Evolutionary conservation across 495 filamentous ascomycete species (phyloP).

Genomic region (Trichoderma virens): DNA sequence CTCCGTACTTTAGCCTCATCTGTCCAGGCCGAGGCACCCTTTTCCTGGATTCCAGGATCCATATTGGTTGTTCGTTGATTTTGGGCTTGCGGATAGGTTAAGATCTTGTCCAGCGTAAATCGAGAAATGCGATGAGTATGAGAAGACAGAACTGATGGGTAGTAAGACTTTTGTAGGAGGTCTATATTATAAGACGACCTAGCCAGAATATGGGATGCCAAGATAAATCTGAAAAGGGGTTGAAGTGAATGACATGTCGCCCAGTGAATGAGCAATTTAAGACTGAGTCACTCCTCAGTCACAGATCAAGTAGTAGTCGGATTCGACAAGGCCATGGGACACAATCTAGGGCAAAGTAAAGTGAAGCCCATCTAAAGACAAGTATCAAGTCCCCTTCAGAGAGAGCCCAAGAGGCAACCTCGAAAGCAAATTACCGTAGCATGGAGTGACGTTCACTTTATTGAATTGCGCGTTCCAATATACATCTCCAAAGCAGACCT

Average conservation of each 20-base stretch:
- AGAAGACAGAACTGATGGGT: neutral
- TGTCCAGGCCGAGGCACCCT: neutral
- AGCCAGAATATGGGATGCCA: neutral
- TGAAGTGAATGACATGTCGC: neutral
- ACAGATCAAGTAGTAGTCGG: neutral
- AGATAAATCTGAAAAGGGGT: neutral
- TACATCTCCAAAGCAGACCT: neutral
- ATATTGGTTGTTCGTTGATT: neutral
- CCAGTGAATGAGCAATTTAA: neutral
- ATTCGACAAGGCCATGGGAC: no score
- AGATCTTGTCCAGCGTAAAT: neutral
- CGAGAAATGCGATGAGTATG: neutral
- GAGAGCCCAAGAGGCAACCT: no score
- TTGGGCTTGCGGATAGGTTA: neutral
- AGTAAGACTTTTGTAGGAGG: neutral
- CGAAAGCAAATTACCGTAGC: neutral
- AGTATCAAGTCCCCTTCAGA: no score
- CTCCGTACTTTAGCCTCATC: constrained; percentile 8
- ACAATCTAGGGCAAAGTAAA: no score
- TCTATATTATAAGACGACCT: neutral
- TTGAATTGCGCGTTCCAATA: neutral
- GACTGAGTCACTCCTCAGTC: neutral
- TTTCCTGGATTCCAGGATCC: neutral
- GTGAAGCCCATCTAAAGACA: no score
- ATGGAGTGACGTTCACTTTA: neutral